Base-by-base conservation (phyloP, 306 rosid species). In the Acacia crassicarpa region DNA sequence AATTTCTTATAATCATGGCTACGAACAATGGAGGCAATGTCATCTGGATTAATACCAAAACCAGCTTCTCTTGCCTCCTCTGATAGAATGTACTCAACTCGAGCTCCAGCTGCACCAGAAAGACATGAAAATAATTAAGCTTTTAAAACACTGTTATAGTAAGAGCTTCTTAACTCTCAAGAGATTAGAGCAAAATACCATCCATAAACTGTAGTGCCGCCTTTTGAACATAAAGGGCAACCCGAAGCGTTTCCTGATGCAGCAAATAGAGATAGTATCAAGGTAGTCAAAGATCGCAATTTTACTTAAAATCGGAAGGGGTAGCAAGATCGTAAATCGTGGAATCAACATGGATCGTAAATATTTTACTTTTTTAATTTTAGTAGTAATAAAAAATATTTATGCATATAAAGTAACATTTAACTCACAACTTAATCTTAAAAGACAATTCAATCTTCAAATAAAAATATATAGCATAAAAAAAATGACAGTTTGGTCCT, bases 151-250 rank as follows among this genome's bases (percentile, higher is more conserved):
- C 53, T 41, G 35, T 48, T 44, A 40, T 48, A 80, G 44, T 80
- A 83, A 61, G n/a, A 48, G 72, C 23, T 14, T 49, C 14, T 22
- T 6, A 48, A 58, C 32, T 58, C 27, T 56, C 4, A 58, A 58
- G 78, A 85, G 75, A 67, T 80, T 72, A 49, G 72, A 82, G 76
- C 72, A 67, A 66, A 67, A 67, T 93, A 95, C 99, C 99, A 78
- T 93, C 97, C 58, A 93, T 86, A 83, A 95, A 95, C 16, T 90
- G 94, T 82, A 93, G 72, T 63, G 99, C 99, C 76, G 99, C 99
- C 87, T 91, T 91, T 78, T 95, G 97, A 67, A 93, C 97, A 72
- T 86, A 89, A 46, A 95, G 90, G 82, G 96, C 98, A 77, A 92
- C 88, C 83, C 99, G 96, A 81, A 95, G 83, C 68, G 86, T 91